Evolutionary conservation across 306 rosid genomes (phyloP), one percentile per base, ranked within the genome.

Genomic region (Rosa persica): DNA sequence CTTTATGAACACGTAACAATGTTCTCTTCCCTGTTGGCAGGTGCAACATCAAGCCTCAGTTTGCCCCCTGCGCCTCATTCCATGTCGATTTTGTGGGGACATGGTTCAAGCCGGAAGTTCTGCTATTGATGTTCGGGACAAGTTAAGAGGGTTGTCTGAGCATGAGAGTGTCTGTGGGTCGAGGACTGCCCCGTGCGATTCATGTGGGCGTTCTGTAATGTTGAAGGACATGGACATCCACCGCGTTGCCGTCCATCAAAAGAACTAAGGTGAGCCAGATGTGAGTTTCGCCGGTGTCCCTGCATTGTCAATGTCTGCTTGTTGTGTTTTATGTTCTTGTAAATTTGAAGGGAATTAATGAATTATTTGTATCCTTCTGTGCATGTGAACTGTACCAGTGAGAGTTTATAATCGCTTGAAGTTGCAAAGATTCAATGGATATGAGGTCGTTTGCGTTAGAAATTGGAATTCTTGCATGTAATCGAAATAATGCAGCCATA

Each of bases 201-300:
- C 99, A 30, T 95, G 99, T 46, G 99, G 99, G 48, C 99, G 98
- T 71, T 72, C 99, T 1, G 97, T 95, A 75, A 95, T 95, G 99
- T 79, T 95, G 90, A 95, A 95, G 88, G 98, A 95, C 73, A 95
- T 95, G 99, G 98, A 95, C 83, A 91, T 92, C 73, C 99, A 93
- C 86, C 96, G 85, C 22, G 70, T 91, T 70, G 99, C 99, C 65
- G 99, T 95, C 84, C 99, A 93, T 81, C 99, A 91, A 52, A 93
- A 81, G 87, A 87, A 97, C 79, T 95, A 80, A 86, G 22, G 46
- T 57, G 19, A 23, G 38, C 6, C 46, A 6, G 46, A 1, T 3
- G 11, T 12, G 36, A 62, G 71, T 75, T 42, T 27, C 40, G 15
- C 60, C 57, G 11, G 20, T 25, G 27, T 44, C 70, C 34, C 58